Evolutionary conservation across 768 basidiomycete genomes (phyloP).

Genomic region (Pholiota microspora): DNA sequence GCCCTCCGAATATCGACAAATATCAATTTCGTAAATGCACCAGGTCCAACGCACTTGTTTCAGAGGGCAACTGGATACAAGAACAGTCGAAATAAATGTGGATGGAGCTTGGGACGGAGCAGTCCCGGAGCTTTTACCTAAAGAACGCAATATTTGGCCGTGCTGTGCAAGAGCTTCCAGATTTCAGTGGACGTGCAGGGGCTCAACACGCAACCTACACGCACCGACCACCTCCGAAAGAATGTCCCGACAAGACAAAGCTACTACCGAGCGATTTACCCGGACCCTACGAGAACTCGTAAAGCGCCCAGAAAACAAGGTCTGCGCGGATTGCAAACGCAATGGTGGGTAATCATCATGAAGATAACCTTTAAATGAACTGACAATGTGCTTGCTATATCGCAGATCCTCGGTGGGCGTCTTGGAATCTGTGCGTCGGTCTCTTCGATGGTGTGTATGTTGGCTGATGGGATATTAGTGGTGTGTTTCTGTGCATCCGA

Average conservation of each 20-base stretch:
- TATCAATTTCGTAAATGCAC: no score
- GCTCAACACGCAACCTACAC: no score
- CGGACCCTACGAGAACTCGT: constrained; percentile 82
- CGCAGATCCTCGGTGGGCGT: constrained; percentile 95
- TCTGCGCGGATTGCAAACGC: constrained; percentile 95
- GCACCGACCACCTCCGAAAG: constrained; percentile 6
- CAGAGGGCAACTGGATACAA: no score
- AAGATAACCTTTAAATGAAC: constrained; percentile 1
- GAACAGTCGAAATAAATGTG: no score
- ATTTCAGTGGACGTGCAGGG: constrained; percentile 9
- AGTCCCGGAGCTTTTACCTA: no score
- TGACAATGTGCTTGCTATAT: neutral
- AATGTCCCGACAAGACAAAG: constrained; percentile 73
- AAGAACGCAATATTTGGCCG: neutral
- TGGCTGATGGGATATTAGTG: constrained; percentile 43
- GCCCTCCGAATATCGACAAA: no score
- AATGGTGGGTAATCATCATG: constrained; percentile 62
- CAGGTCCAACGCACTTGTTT: no score
- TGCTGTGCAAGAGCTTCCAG: constrained; percentile 11
- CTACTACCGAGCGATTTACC: constrained; percentile 78
- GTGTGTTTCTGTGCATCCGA: constrained; percentile 93
- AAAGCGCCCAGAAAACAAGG: constrained; percentile 87
- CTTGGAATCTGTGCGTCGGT: constrained; percentile 83
- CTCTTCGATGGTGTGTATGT: neutral
- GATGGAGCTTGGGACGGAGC: no score